Base-by-base conservation (phyloP, 192 early-diverging fungal genomes). In the Rhizoclosmatium globosum region DNA sequence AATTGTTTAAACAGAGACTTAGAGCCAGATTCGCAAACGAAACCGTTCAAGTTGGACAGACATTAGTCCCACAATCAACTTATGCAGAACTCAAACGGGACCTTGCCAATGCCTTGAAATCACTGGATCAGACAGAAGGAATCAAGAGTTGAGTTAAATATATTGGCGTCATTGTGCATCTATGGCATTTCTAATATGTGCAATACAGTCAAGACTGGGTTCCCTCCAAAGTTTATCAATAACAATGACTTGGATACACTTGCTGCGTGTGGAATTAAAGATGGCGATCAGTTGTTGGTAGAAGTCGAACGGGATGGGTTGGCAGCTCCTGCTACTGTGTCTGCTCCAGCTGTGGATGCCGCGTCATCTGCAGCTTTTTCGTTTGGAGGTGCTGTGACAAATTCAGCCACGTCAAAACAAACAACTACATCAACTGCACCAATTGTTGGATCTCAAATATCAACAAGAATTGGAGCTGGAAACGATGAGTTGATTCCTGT, bases 231-330 rank as follows among this genome's bases (percentile, higher is more conserved):
- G 39, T 19, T 56, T 47, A 41, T 80, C 19, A 38, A 39, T 9
- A 56, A 58, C 39, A 19, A 23, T 19, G 53, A 80, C 38, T 23
- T 19, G 4, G 62, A 50, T 45, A 44, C 79, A 1, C 72, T 80
- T 3, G 31, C 71, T 31, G 41, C 44, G n/a, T 68, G 61, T 44
- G 79, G 71, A 11, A 68, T 80, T 44, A 64, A 67, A 44, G 73
- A 80, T 59, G 79, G 79, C 19, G 79, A 80, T 3, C 61, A 67
- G 17, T 43, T 80, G 13, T 6, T 68, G 1, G 66, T 80, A n/a
- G 72, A 75, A 45, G 39, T 71, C 1, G 60, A 38, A 3, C 21
- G 13, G 47, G 48, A 15, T 2, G 53, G 43, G 48, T n/a, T 47
- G 39, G 11, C 17, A 31, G 7, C 13, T 11, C 11, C 23, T n/a